These are phyloP conservation scores for Penicillium freii DNA, from an alignment of 2,329 filamentous ascomycete genomes.

Conservation along the genomic window DNA sequence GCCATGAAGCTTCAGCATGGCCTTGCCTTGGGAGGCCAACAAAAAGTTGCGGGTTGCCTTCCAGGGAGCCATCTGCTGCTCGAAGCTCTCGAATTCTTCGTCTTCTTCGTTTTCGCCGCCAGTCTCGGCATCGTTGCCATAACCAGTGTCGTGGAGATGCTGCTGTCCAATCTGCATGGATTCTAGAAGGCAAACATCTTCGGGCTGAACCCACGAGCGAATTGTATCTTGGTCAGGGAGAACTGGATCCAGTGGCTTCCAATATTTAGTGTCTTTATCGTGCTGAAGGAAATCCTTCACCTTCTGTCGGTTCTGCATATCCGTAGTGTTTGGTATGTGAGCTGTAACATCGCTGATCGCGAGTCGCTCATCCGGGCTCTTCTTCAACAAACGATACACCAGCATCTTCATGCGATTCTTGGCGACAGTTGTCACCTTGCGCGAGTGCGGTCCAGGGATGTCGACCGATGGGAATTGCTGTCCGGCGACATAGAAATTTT, in stretches of 20 bases:
- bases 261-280: conserved; percentile 82
- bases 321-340: conserved; percentile 88
- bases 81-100: conserved; percentile 71
- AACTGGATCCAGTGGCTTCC: conserved; percentile 74
- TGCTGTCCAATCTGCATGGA: conserved; percentile 95
- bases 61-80: conserved; percentile 92
- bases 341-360: conserved; percentile 82
- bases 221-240: conserved; percentile 74
- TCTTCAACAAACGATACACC: conserved; percentile 81
- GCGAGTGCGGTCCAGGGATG: conserved; percentile 87
- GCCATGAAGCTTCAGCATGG: conserved; percentile 92
- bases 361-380: conserved; percentile 66
- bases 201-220: conserved; percentile 85
- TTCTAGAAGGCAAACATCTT: conserved; percentile 91
- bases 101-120: conserved; percentile 63
- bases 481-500: conserved; percentile 86
- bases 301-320: conserved; percentile 94
- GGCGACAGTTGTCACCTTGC: conserved; percentile 93
- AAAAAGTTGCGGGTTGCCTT: conserved; percentile 95
- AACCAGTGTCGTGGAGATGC: conserved; percentile 86
- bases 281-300: conserved; percentile 95
- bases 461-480: conserved; percentile 91
- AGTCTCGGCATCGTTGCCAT: conserved; percentile 67
- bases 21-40: conserved; percentile 88
- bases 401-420: conserved; percentile 98